Evolutionary conservation across 2,329 filamentous ascomycete genomes (phyloP).

Genomic region (Penicillium sclerotigenum): DNA sequence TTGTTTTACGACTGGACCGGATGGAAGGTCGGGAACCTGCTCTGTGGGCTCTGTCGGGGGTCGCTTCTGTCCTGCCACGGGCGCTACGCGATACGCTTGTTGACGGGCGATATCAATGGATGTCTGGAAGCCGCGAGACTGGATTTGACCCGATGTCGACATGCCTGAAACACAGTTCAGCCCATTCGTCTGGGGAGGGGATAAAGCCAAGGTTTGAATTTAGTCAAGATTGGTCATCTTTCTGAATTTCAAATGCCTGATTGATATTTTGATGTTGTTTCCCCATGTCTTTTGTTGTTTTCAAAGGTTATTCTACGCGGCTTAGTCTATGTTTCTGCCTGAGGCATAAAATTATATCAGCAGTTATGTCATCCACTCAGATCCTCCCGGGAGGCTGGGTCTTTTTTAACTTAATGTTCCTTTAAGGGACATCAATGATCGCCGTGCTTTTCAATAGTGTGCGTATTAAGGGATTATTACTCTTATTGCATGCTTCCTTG

Average conservation of each 20-base stretch:
- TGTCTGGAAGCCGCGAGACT: constrained; percentile 54
- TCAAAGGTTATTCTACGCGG: neutral
- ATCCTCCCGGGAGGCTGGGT: neutral
- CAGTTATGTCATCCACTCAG: neutral
- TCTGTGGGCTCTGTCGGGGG: constrained; percentile 13
- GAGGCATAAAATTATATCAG: neutral
- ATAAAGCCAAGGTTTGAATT: neutral
- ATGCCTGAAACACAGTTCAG: constrained; percentile 19
- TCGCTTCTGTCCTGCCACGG: constrained; percentile 53
- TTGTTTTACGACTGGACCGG: constrained; percentile 1
- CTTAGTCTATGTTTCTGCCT: neutral
- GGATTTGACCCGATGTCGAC: constrained; percentile 29
- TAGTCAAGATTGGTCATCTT: neutral
- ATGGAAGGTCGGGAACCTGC: constrained; percentile 3
- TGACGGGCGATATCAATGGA: constrained; percentile 44
- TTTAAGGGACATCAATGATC: constrained; percentile 1
- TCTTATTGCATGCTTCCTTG: neutral
- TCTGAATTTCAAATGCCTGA: neutral
- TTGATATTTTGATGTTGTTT: neutral
- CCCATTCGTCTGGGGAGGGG: neutral
- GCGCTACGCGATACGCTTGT: constrained; percentile 39
- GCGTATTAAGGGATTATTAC: neutral
- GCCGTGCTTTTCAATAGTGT: neutral
- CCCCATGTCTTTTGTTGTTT: neutral
- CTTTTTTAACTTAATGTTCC: neutral